Base-by-base conservation (phyloP, 1,284 basidiomycete genomes). In the Cerioporus squamosus region DNA sequence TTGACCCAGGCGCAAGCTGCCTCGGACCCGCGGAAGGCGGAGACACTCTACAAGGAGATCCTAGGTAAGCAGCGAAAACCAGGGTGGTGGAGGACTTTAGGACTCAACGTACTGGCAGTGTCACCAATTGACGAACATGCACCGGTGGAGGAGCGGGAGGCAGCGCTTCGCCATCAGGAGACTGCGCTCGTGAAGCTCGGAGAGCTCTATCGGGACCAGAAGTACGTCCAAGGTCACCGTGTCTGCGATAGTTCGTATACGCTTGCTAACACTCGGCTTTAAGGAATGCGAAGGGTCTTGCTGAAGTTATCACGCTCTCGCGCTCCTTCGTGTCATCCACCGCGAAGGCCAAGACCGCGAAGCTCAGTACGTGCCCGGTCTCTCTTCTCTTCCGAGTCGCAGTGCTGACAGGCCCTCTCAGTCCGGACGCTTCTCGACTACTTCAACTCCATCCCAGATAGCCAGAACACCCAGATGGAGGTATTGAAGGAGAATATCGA, bases 321-420 rank as follows among this genome's bases (percentile, higher is more conserved):
- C 82, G 95, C 53, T 84, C 89, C 0, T 97, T 97, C 79, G 95
- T 98, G 88, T 91, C 93, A 0, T 91, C 91, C 15, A 95, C 95
- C 1, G 96, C 97, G 24, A 99, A 99, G 75, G 97, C 97, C 8
- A 99, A 99, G 78, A 98, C 97, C 0, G 96, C 97, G 2, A 98
- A 98, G 78, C 86, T 98, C 62, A 95, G 94, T 95, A 64, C 64
- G 90, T 80, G 17, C 20, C n/a, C 18, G 17, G 10, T 26, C 10
- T 10, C 23, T 36, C 22, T 20, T 38, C n/a, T n/a, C 7, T 23
- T 10, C n/a, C 36, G 29, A 31, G 31, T 7, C 44, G 56, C 61
- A 57, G 53, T 31, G 55, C 55, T 38, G 57, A 29, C 62, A 54
- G 44, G 49, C 1, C 20, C 18, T 33, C 56, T 2, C 64, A 95